These are phyloP conservation scores for Auriculariales sp. DNA, from an alignment of 768 basidiomycete species.

Conservation along the genomic window DNA sequence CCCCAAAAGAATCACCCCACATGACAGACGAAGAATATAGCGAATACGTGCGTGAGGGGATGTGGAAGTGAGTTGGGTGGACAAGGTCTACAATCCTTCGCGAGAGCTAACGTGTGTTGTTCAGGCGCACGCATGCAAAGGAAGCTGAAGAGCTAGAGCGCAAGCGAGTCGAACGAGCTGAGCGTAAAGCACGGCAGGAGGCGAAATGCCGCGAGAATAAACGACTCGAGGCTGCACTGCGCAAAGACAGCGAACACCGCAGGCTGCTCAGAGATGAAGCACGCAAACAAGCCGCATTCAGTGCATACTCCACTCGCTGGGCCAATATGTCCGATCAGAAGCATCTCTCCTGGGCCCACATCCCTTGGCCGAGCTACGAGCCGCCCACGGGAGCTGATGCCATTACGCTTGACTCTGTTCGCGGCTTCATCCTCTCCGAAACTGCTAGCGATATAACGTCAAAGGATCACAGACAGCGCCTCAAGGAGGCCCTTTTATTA, in stretches of 20 bases:
- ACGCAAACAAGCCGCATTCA: slow-evolving; percentile 10
- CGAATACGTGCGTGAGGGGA: slow-evolving; percentile 73
- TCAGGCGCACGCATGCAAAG: slow-evolving; percentile 51
- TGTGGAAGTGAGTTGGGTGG: slow-evolving; percentile 68
- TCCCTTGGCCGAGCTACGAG: slow-evolving; percentile 54
- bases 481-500: slow-evolving; percentile 57
- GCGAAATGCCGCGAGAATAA: slow-evolving; percentile 17
- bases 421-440: slow-evolving; percentile 38
- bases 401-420: slow-evolving; percentile 39
- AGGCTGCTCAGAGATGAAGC: slow-evolving; percentile 39
- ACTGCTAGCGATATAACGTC: neutral
- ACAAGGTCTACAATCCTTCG: neutral
- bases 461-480: slow-evolving; percentile 39
- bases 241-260: slow-evolving; percentile 37
- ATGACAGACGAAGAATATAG: slow-evolving; percentile 85
- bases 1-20: slow-evolving; percentile 21
- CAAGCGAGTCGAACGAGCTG: slow-evolving; percentile 19
- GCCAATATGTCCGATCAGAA: neutral
- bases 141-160: slow-evolving; percentile 33
- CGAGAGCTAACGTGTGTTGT: slow-evolving; percentile 1
- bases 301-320: slow-evolving; percentile 4
- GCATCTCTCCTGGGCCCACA: slow-evolving; percentile 33
- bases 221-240: slow-evolving; percentile 20
- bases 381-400: slow-evolving; percentile 23
- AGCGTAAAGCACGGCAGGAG: slow-evolving; percentile 30